phyloP scores from a whole-genome alignment of 2,329 filamentous ascomycete species.

The Coniochaeta prunicola region DNA sequence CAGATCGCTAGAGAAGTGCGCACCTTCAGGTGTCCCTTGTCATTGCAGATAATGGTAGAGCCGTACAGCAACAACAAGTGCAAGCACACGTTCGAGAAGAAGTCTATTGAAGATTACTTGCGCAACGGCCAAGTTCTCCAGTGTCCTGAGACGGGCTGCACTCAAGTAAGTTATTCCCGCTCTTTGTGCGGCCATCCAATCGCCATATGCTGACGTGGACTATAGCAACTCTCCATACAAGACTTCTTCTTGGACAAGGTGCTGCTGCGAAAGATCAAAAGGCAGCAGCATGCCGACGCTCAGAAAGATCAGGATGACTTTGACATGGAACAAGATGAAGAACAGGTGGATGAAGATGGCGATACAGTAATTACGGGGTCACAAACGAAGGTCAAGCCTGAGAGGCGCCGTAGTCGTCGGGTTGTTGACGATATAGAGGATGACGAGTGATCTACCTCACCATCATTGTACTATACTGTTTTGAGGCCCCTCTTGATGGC shows the following conservation, averaged over 20 bases:
- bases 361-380: conserved; percentile 10
- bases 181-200: not conserved
- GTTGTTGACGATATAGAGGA: conserved; percentile 9
- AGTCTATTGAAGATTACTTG: conserved; percentile 48
- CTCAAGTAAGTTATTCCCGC: conserved; percentile 33
- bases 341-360: conserved; percentile 19
- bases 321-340: conserved; percentile 26
- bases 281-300: conserved; percentile 36
- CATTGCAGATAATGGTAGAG: conserved; percentile 54
- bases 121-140: conserved; percentile 13
- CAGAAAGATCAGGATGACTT: conserved; percentile 36
- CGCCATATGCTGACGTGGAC: not conserved
- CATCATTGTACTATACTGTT: not conserved
- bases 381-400: conserved; percentile 16
- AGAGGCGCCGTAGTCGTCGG: conserved; percentile 9
- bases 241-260: conserved; percentile 52
- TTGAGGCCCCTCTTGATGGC: not conserved
- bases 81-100: conserved; percentile 65
- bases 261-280: conserved; percentile 50
- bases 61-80: conserved; percentile 62
- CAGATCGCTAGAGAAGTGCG: conserved; percentile 56
- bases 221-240: conserved; percentile 37
- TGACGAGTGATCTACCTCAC: conserved; percentile 4
- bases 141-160: conserved; percentile 52
- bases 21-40: conserved; percentile 64